Evolutionary conservation across 192 early-diverging fungal genomes (phyloP).

Genomic region (Lobosporangium transversale): DNA sequence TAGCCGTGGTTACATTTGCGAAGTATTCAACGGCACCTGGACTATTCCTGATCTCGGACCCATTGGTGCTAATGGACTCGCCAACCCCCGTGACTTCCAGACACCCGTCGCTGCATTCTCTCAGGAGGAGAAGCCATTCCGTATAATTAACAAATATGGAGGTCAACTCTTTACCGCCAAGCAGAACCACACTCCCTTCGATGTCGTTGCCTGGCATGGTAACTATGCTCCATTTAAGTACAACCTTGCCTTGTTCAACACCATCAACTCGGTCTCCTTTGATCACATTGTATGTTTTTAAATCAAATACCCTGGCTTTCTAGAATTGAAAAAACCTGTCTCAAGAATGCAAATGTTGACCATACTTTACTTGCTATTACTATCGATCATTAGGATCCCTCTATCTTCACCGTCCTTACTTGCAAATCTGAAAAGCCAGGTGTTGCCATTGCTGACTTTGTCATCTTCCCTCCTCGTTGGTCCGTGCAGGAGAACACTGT

Average conservation of each 20-base stretch:
- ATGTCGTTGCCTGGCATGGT: conserved; percentile 98
- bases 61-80: conserved; percentile 94
- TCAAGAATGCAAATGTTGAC: too few relatives aligned
- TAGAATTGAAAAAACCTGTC: too few relatives aligned
- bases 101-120: conserved; percentile 83
- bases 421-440: conserved; percentile 88
- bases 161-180: conserved; percentile 77
- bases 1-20: conserved; percentile 90
- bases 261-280: conserved; percentile 87
- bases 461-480: conserved; percentile 96
- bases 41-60: conserved; percentile 96
- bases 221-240: conserved; percentile 98
- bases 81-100: conserved; percentile 94
- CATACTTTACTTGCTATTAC: too few relatives aligned
- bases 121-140: conserved; percentile 68
- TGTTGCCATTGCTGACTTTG: conserved; percentile 92
- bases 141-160: conserved; percentile 85
- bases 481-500: conserved; percentile 91
- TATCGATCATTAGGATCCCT: conserved; percentile 89
- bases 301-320: not conserved
- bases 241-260: conserved; percentile 84
- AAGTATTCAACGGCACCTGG: conserved; percentile 91
- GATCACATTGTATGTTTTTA: conserved; percentile 78
- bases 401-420: conserved; percentile 95
- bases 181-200: conserved; percentile 89